Evolutionary conservation across 441 rosid genomes (phyloP), one percentile per base, ranked within the genome.

Genomic region (Viola pubescens): DNA sequence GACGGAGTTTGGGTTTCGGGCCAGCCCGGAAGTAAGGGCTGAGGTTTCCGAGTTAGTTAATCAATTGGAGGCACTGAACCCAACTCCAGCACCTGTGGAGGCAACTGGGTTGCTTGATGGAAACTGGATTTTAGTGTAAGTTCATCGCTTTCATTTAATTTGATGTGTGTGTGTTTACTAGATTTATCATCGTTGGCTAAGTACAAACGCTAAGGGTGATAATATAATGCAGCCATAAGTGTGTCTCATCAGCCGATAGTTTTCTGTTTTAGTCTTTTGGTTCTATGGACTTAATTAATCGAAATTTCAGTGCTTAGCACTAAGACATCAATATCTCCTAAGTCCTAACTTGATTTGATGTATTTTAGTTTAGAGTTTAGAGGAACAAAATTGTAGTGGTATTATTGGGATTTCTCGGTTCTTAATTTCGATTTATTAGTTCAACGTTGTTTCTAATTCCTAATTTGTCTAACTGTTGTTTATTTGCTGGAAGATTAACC

Each of bases 81-180:
- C 98, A 1, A 89, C 82, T 7, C 76, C 68, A 4, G 81, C 82
- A 7, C 94, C 96, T 1, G 71, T 87, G 11, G 88, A 92, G 67
- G 78, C 83, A 3, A 55, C 88, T 26, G 79, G 66, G 48, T 65
- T 79, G 63, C 94, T 92, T 52, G 92, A 89, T 42, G 98, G 98
- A 65, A 82, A 82, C 59, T 92, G 98, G 97, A 71, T 92, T 62
- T 80, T 92, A 75, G 67, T 86, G 98, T 92, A 76, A 92, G 94
- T 79, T 52, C 9, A 2, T 0, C 38, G 0, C 13, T 38, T 54
- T 55, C 47, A 5, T 7, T 46, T 56, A 16, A 13, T 11, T 56
- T 49, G n/a, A 39, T 55, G 1, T 9, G 7, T 12, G 34, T 26
- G 34, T 26, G 34, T 6, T 14, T 12, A n/a, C 16, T 11, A 2